Conservation (phyloP, 495 filamentous ascomycete species). For the Clohesyomyces aquaticus region DNA sequence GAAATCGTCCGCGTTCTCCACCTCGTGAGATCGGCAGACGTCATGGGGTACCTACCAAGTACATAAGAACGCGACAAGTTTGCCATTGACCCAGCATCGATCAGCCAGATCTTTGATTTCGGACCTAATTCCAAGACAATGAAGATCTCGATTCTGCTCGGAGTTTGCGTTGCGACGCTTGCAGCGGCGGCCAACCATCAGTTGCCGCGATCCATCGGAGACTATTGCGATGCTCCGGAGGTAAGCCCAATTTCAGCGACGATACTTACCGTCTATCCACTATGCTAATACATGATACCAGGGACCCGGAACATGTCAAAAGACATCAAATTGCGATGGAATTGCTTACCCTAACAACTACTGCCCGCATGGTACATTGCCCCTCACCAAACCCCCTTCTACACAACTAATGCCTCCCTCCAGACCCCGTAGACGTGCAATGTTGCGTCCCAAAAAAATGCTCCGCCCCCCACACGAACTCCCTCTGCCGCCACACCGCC, state of each 20-base stretch:
- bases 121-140: background rate
- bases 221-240: slow-evolving; percentile 16
- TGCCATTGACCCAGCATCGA: background rate
- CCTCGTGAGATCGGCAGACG: background rate
- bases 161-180: slow-evolving; percentile 1
- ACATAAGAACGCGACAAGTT: background rate
- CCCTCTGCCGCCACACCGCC: slow-evolving; percentile 13
- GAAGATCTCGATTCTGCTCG: background rate
- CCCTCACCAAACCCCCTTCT: background rate
- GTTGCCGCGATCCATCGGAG: slow-evolving; percentile 8
- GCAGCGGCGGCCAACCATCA: background rate
- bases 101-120: background rate
- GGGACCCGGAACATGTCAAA: slow-evolving; percentile 18
- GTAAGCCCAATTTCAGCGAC: background rate
- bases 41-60: background rate
- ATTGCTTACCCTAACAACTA: slow-evolving; percentile 17
- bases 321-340: slow-evolving; percentile 11
- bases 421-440: slow-evolving; percentile 20
- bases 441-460: slow-evolving; percentile 22
- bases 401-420: background rate
- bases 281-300: background rate
- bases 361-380: slow-evolving; percentile 9
- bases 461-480: slow-evolving; percentile 14
- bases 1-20: background rate
- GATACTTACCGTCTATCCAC: background rate